phyloP scores from a whole-genome alignment of 345 rosid genomes.

The Citrus unshiu region DNA sequence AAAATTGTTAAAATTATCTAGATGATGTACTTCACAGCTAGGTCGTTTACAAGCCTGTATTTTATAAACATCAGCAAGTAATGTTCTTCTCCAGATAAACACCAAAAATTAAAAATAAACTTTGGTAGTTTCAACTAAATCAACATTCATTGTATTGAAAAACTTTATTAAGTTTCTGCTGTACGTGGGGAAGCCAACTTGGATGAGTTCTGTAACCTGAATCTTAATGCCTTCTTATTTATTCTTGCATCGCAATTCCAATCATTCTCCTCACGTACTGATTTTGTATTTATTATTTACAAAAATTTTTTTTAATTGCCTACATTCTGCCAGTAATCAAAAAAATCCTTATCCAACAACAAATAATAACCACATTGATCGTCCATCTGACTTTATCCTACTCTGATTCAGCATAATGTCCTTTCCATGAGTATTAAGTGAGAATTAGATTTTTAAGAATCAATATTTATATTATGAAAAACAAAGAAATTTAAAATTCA shows the following conservation, averaged over 20 bases:
- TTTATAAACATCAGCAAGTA: background rate
- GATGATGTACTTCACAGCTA: background rate
- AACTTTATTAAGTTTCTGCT: background rate
- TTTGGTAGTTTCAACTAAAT: background rate
- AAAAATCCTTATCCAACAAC: too few relatives aligned
- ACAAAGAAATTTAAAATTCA: background rate
- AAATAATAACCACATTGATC: background rate
- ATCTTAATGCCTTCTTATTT: background rate
- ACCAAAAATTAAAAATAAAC: background rate
- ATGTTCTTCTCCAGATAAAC: background rate
- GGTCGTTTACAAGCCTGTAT: background rate
- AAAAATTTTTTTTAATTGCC: background rate
- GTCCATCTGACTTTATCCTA: background rate
- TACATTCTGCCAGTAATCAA: background rate
- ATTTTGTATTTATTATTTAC: background rate
- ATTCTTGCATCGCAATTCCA: background rate
- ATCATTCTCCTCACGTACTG: background rate
- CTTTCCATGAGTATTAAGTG: background rate
- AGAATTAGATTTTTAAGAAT: background rate
- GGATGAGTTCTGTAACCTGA: background rate
- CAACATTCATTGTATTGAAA: background rate
- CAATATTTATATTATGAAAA: background rate
- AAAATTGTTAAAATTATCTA: slow-evolving; percentile 1
- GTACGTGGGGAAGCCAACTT: background rate
- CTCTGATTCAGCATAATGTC: background rate